Percentiles rank a stretch among this genome's conserved stretches.
These are phyloP conservation scores for Elsinoe fawcettii DNA, from an alignment of 2,329 filamentous ascomycete genomes.

Conservation along the genomic window DNA sequence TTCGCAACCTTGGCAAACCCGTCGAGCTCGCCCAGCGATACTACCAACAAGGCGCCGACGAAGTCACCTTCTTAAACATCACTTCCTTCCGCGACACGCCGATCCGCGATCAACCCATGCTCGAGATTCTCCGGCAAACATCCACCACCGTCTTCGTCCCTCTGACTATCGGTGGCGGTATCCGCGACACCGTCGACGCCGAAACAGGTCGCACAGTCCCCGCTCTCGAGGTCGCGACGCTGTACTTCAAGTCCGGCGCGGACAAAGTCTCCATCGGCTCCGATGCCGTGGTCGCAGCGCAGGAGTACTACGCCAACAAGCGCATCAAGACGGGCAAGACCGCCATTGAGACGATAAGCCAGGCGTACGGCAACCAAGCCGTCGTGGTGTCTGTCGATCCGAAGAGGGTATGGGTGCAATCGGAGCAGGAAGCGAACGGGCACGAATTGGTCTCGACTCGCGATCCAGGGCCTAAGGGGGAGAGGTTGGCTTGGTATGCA, in stretches of 20 bases:
- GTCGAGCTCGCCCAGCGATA: conserved; percentile 90
- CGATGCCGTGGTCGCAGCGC: conserved; percentile 85
- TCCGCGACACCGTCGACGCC: conserved; percentile 82
- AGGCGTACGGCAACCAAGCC: conserved; percentile 90
- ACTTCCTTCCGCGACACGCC: conserved; percentile 96
- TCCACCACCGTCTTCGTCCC: conserved; percentile 93
- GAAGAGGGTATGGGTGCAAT: conserved; percentile 74
- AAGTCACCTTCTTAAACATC: conserved; percentile 97
- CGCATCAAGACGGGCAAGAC: conserved; percentile 68
- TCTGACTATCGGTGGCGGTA: conserved; percentile 89
- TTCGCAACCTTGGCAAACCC: conserved; percentile 92
- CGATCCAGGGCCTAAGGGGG: conserved; percentile 64
- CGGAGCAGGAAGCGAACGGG: conserved; percentile 55
- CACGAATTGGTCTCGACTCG: conserved; percentile 69
- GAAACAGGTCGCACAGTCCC: conserved; percentile 73
- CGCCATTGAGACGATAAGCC: conserved; percentile 89
- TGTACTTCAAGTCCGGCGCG: conserved; percentile 96
- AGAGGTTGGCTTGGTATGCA: conserved; percentile 88
- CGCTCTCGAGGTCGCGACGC: conserved; percentile 83
- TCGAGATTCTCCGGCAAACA: conserved; percentile 79
- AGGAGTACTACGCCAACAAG: conserved; percentile 73
- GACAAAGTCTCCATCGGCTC: conserved; percentile 97
- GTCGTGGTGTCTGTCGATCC: conserved; percentile 95
- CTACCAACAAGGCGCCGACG: conserved; percentile 94
- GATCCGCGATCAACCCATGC: conserved; percentile 85